phyloP scores from a whole-genome alignment of 2,329 filamentous ascomycete species.

The Fusarium dlaminii region DNA sequence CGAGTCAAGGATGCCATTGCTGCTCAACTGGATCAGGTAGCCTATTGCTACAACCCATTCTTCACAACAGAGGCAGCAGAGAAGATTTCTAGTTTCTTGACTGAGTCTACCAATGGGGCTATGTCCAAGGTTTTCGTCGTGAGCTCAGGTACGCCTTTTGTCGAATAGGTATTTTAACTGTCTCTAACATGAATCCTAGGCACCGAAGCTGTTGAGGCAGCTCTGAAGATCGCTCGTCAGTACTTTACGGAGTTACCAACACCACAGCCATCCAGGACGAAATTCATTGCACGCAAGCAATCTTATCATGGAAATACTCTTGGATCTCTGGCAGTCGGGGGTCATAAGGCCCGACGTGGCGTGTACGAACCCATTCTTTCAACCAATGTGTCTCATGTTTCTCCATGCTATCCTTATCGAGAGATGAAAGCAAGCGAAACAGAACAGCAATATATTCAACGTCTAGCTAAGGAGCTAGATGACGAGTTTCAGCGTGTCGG shows the following conservation, averaged over 20 bases:
- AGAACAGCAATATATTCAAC: constrained; percentile 13
- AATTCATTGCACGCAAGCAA: constrained; percentile 29
- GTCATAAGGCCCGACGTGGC: constrained; percentile 34
- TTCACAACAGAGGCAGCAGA: constrained; percentile 24
- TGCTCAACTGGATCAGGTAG: constrained; percentile 10
- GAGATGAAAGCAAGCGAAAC: constrained; percentile 43
- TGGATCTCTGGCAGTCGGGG: constrained; percentile 9
- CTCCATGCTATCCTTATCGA: constrained; percentile 40
- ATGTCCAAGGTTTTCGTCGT: constrained; percentile 30
- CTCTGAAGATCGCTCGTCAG: constrained; percentile 33
- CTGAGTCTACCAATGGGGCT: constrained; percentile 7
- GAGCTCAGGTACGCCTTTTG: constrained; percentile 11
- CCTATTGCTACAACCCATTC: constrained; percentile 30
- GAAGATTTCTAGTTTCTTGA: constrained; percentile 17
- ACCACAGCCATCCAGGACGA: constrained; percentile 15
- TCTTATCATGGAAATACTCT: constrained; percentile 36
- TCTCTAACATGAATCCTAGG: background rate
- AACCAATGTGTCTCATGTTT: constrained; percentile 42
- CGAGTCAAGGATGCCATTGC: constrained; percentile 25
- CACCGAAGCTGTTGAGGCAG: constrained; percentile 35
- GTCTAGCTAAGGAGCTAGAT: constrained; percentile 26
- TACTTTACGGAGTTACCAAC: constrained; percentile 32
- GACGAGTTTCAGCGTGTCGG: constrained; percentile 28
- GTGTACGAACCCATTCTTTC: constrained; percentile 41
- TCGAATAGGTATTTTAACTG: rapidly evolving